A percentile compares a stretch with the other conserved stretches of the same genome.
Evolutionary conservation across 345 rosid species (phyloP).

Genomic region (Lepidium africanum): DNA sequence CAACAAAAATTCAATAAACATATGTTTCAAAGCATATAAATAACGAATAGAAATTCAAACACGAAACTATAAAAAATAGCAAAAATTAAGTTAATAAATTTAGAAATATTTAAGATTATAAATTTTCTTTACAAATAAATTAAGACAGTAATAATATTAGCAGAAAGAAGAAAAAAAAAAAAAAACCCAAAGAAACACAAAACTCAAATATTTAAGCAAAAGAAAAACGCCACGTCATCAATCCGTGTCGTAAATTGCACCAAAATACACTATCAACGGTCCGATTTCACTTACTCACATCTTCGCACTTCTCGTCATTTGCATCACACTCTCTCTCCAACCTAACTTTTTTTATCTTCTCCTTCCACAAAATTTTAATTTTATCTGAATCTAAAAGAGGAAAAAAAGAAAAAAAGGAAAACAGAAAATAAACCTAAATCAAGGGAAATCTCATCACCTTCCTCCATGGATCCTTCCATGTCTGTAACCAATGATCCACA

Average conservation of each 20-base stretch:
- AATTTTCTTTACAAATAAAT: too few relatives aligned
- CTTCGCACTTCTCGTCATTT: conserved; percentile 10
- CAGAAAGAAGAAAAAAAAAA: too few relatives aligned
- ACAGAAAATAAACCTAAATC: background rate
- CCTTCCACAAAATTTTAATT: background rate
- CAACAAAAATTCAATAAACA: background rate
- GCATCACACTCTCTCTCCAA: conserved; percentile 13
- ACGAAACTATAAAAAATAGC: background rate
- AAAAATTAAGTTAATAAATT: too few relatives aligned
- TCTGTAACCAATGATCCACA: conserved; percentile 21
- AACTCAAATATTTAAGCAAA: background rate
- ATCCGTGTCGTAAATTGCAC: conserved; percentile 21
- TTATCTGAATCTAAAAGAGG: background rate
- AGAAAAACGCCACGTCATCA: conserved; percentile 21
- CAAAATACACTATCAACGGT: conserved; percentile 24
- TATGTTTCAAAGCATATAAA: background rate
- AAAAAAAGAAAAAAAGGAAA: background rate
- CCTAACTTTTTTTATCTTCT: conserved; percentile 4
- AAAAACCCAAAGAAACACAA: conserved; percentile 26
- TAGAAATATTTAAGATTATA: too few relatives aligned
- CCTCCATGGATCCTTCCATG: conserved; percentile 32
- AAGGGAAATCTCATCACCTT: conserved; percentile 22
- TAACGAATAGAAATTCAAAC: too few relatives aligned
- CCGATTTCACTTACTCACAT: conserved; percentile 6
- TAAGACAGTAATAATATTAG: background rate